Percentiles rank a stretch among this genome's conserved stretches.
Evolutionary conservation across 2,329 filamentous ascomycete species (phyloP).

Genomic region (Cladosporium sp.): DNA sequence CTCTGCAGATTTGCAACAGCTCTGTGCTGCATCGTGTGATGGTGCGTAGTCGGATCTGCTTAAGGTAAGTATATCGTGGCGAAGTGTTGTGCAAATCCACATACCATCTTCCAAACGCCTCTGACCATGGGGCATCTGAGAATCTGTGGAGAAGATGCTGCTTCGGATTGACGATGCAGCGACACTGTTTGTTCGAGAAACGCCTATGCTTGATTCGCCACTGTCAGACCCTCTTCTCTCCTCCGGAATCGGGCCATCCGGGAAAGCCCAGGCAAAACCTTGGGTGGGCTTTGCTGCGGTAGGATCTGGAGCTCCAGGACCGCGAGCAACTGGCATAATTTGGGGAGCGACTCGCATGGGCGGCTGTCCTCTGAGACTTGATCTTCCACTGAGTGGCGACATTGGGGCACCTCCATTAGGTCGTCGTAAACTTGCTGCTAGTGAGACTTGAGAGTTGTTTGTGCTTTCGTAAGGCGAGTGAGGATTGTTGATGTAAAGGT

Average conservation of each 20-base stretch:
- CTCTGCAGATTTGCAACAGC: conserved; percentile 60
- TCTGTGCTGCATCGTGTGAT: conserved; percentile 72
- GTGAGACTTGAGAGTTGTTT: conserved; percentile 71
- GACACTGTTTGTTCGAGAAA: conserved; percentile 69
- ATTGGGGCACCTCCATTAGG: conserved; percentile 43
- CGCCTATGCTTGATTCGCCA: conserved; percentile 47
- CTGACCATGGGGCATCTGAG: conserved; percentile 66
- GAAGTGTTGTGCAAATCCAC: conserved; percentile 14
- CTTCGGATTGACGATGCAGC: conserved; percentile 74
- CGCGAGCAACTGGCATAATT: conserved; percentile 64
- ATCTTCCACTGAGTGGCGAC: conserved; percentile 38
- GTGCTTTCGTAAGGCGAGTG: conserved; percentile 70
- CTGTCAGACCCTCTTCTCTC: conserved; percentile 47
- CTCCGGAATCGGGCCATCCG: conserved; percentile 62
- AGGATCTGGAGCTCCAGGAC: conserved; percentile 60
- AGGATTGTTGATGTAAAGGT: conserved; percentile 60
- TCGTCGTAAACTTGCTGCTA: conserved; percentile 64
- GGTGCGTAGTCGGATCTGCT: conserved; percentile 51
- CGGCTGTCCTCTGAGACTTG: conserved; percentile 32
- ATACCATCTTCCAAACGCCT: conserved; percentile 64
- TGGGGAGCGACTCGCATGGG: conserved; percentile 65
- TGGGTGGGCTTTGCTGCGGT: conserved; percentile 73
- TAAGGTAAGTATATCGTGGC: background rate
- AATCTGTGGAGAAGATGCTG: conserved; percentile 73
- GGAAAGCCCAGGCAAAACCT: conserved; percentile 80